These are phyloP conservation scores for Cucumis cinereus DNA, from an alignment of 306 rosid species.

Conservation along the genomic window DNA sequence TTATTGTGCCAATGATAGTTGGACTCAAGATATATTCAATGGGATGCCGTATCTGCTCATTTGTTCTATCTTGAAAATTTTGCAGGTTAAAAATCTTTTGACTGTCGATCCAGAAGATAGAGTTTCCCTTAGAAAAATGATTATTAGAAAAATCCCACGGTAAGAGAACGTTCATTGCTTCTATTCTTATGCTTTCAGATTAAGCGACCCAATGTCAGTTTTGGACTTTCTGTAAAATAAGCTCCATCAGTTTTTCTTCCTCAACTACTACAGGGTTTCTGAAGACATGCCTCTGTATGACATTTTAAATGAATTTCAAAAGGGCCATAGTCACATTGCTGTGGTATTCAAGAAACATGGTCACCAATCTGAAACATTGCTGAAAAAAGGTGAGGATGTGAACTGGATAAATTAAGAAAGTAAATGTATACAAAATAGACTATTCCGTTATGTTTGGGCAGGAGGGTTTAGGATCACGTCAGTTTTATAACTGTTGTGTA, in stretches of 20 bases:
- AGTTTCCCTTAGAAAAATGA: conserved; percentile 66
- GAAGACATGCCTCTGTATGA: conserved; percentile 96
- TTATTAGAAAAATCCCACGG: conserved; percentile 90
- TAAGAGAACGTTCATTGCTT: conserved; percentile 18
- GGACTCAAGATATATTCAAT: neutral
- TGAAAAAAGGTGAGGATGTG: conserved; percentile 33
- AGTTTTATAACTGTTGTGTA: neutral
- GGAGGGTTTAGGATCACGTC: neutral
- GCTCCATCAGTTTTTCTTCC: neutral
- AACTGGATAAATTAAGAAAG: neutral
- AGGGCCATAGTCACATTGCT: conserved; percentile 99
- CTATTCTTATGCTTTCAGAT: neutral
- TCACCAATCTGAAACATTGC: conserved; percentile 19
- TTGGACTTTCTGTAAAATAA: conserved; percentile 4
- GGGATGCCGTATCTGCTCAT: neutral
- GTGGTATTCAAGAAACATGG: conserved; percentile 60
- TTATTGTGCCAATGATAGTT: neutral
- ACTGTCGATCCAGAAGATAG: conserved; percentile 59
- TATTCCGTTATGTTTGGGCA: neutral
- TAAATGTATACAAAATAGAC: neutral
- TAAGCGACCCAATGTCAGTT: neutral
- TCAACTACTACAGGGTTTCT: conserved; percentile 50
- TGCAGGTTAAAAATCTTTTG: conserved; percentile 89
- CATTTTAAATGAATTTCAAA: conserved; percentile 89
- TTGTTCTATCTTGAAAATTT: conserved; percentile 2